Conservation (phyloP, 331 rosid genomes). For the Malus hybrid region DNA sequence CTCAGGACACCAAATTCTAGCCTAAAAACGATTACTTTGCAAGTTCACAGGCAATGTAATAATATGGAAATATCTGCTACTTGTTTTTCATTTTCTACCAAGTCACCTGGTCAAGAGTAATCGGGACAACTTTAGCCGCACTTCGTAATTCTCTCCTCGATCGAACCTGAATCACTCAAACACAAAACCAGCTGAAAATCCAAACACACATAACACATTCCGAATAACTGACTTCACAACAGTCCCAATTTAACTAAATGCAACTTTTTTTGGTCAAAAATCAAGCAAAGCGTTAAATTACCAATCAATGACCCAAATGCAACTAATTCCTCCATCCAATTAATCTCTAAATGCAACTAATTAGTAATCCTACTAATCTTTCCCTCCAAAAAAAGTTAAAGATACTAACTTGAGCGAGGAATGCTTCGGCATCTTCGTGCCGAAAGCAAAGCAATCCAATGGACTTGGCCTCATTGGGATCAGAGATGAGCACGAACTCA, state of each 20-base stretch:
- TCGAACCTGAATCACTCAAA: conserved; percentile 50
- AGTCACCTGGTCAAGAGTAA: conserved; percentile 84
- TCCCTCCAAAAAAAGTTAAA: not conserved
- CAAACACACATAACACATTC: not conserved
- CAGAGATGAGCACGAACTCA: conserved; percentile 90
- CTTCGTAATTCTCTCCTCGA: conserved; percentile 59
- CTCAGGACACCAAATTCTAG: not conserved
- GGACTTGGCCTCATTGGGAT: conserved; percentile 65
- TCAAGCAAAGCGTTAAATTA: not conserved
- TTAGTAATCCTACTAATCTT: not conserved
- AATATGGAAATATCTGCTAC: not conserved
- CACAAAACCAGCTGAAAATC: not conserved
- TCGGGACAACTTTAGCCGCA: conserved; percentile 69
- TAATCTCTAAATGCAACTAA: not conserved
- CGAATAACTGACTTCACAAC: not conserved
- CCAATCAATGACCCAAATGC: not conserved
- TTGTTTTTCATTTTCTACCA: not conserved
- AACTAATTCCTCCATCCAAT: not conserved
- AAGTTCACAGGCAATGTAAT: not conserved
- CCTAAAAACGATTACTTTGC: not conserved
- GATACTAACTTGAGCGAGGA: conserved; percentile 66
- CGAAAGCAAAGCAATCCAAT: conserved; percentile 91
- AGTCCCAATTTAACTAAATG: not conserved
- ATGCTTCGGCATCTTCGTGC: conserved; percentile 86
- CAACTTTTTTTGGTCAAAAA: not conserved